phyloP scores from a whole-genome alignment of 305 asterid genomes.

The Ruellia speciosa region DNA sequence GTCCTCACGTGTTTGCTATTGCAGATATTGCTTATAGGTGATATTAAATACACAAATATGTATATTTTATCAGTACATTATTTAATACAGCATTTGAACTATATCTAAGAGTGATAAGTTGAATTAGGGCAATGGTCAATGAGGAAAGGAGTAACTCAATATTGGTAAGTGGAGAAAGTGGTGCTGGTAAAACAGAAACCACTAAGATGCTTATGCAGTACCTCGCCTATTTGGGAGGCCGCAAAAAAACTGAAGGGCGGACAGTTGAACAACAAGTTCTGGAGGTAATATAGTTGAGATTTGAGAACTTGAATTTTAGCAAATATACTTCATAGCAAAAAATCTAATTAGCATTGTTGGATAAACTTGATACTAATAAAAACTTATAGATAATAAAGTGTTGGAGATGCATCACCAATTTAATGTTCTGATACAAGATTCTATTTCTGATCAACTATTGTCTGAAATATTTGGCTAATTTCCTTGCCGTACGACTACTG shows the following conservation, averaged over 20 bases:
- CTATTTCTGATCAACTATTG: background rate
- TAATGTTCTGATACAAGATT: background rate
- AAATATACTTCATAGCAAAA: background rate
- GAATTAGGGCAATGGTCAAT: conserved; percentile 70
- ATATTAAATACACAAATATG: conserved; percentile 11
- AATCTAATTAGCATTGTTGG: background rate
- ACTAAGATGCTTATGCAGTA: conserved; percentile 97
- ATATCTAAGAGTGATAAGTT: conserved; percentile 2
- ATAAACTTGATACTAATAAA: background rate
- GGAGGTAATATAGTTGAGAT: conserved; percentile 37
- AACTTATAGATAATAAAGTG: background rate
- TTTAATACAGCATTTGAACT: conserved; percentile 18
- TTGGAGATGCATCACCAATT: background rate
- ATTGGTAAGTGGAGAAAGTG: conserved; percentile 95
- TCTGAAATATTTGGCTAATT: background rate
- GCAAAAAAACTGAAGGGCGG: conserved; percentile 81
- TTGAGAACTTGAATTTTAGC: background rate
- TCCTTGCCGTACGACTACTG: no score
- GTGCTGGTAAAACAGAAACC: conserved; percentile 95
- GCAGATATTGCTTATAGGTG: conserved; percentile 84
- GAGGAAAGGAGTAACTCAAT: conserved; percentile 85
- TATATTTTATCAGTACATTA: background rate
- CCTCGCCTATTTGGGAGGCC: conserved; percentile 91
- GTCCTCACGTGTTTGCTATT: conserved; percentile 85
- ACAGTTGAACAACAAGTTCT: conserved; percentile 96